phyloP scores from a whole-genome alignment of 2,329 filamentous ascomycete genomes.

The Hypoxylon sp. region DNA sequence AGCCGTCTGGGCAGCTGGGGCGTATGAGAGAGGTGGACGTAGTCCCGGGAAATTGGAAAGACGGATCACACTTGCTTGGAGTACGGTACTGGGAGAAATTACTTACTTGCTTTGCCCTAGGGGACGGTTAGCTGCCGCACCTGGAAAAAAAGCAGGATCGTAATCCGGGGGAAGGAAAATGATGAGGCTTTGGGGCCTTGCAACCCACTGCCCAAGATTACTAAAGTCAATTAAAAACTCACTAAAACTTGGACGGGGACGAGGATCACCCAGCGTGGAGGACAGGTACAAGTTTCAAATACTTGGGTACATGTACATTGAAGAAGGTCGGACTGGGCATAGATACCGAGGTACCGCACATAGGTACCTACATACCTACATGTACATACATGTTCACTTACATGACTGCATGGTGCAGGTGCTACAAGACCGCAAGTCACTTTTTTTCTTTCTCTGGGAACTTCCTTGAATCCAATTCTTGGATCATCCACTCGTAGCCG shows the following conservation, averaged over 20 bases:
- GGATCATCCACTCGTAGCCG: conserved; percentile 36
- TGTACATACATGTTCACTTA: too few relatives aligned
- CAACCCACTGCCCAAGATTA: conserved; percentile 12
- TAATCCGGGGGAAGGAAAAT: conserved; percentile 24
- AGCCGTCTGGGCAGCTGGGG: background rate
- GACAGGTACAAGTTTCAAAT: conserved; percentile 22
- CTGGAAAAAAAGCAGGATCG: conserved; percentile 32
- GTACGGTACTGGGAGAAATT: too few relatives aligned
- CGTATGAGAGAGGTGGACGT: too few relatives aligned
- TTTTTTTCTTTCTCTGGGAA: conserved; percentile 10
- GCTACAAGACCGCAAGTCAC: too few relatives aligned
- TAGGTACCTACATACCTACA: conserved; percentile 16
- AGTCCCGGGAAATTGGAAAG: too few relatives aligned
- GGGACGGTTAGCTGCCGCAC: conserved; percentile 28
- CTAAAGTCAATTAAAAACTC: too few relatives aligned
- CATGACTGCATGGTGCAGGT: too few relatives aligned
- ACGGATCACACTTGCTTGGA: too few relatives aligned
- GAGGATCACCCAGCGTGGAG: conserved; percentile 23
- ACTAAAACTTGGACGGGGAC: conserved; percentile 33
- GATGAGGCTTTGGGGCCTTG: conserved; percentile 34
- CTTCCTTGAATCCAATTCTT: conserved; percentile 25
- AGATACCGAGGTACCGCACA: background rate
- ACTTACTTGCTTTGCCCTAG: background rate
- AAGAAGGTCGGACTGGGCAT: too few relatives aligned
- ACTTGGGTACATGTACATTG: conserved; percentile 8